Percentiles rank a stretch among this genome's conserved stretches.
Conservation (phyloP, 2,329 filamentous ascomycete species). For the Monilinia fructigena region DNA sequence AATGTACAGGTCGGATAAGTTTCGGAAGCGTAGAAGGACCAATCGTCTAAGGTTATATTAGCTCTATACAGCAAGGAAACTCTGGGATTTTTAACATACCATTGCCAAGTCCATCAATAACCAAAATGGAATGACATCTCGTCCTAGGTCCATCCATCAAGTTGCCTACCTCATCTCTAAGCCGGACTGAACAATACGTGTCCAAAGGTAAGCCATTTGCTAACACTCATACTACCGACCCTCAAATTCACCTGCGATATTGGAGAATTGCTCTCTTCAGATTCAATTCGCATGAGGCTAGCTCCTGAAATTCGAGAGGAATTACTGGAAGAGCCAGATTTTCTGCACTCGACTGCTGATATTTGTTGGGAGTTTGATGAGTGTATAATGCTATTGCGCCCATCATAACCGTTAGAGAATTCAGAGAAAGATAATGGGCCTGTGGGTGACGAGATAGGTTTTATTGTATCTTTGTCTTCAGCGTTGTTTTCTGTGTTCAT, state of each 20-base stretch:
- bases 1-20: conserved; percentile 74
- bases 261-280: conserved; percentile 57
- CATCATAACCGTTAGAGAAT: conserved; percentile 44
- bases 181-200: conserved; percentile 80
- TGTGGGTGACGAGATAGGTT: conserved; percentile 44
- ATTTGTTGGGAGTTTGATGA: conserved; percentile 15
- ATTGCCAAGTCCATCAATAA: conserved; percentile 82
- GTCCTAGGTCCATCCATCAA: conserved; percentile 42
- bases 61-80: neutral
- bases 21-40: conserved; percentile 82
- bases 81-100: conserved; percentile 36
- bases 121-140: conserved; percentile 65
- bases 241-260: conserved; percentile 72
- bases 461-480: conserved; percentile 43
- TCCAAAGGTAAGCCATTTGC: conserved; percentile 84
- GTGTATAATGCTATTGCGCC: conserved; percentile 40
- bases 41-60: conserved; percentile 56
- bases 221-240: conserved; percentile 78
- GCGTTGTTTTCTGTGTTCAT: conserved; percentile 53
- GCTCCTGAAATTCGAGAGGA: conserved; percentile 29
- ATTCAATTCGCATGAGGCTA: conserved; percentile 28
- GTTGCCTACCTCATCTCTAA: conserved; percentile 64
- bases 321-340: conserved; percentile 31
- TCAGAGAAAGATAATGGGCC: conserved; percentile 48
- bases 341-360: conserved; percentile 29